Percentiles rank a stretch among this genome's conserved stretches.
Conservation (phyloP, 1,139 yeast species). For the Blastobotrys aristatus region DNA sequence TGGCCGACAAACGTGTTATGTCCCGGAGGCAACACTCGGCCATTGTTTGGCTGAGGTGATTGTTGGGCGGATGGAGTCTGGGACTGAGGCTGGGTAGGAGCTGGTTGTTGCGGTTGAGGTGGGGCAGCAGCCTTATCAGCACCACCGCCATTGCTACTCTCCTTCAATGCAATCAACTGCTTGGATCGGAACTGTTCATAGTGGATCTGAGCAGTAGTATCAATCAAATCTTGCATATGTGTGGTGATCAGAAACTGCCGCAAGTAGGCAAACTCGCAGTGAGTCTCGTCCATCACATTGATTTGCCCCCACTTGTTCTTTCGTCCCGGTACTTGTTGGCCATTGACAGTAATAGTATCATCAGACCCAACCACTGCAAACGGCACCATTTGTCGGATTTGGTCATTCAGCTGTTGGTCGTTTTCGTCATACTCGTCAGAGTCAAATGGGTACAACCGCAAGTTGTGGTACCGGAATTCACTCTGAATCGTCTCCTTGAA, state of each 20-base stretch:
- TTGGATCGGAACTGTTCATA: slow-evolving; percentile 91
- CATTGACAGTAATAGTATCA: slow-evolving; percentile 47
- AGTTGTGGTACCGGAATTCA: slow-evolving; percentile 68
- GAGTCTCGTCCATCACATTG: slow-evolving; percentile 78
- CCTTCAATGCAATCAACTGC: slow-evolving; percentile 90
- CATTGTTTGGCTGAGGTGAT: slow-evolving; percentile 32
- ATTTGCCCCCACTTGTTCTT: slow-evolving; percentile 93
- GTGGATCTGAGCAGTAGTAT: slow-evolving; percentile 81
- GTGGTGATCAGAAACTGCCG: slow-evolving; percentile 93
- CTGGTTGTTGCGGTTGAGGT: background rate
- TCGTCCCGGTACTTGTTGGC: slow-evolving; percentile 82
- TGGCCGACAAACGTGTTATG: slow-evolving; percentile 13
- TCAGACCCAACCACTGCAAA: slow-evolving; percentile 97
- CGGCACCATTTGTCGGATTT: slow-evolving; percentile 61
- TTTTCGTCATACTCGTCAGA: slow-evolving; percentile 65
- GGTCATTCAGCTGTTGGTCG: slow-evolving; percentile 36
- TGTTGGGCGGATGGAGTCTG: background rate
- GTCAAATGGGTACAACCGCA: slow-evolving; percentile 86
- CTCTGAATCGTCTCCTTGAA: slow-evolving; percentile 68
- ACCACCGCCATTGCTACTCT: slow-evolving; percentile 48
- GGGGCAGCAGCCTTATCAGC: background rate
- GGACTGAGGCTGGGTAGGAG: background rate
- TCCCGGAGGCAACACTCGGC: slow-evolving; percentile 25
- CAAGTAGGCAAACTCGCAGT: slow-evolving; percentile 90
- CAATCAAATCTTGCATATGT: slow-evolving; percentile 92